A percentile compares a stretch with the other conserved stretches of the same genome.
These are phyloP conservation scores for Vigna mungo DNA, from an alignment of 306 rosid genomes.

Conservation along the genomic window DNA sequence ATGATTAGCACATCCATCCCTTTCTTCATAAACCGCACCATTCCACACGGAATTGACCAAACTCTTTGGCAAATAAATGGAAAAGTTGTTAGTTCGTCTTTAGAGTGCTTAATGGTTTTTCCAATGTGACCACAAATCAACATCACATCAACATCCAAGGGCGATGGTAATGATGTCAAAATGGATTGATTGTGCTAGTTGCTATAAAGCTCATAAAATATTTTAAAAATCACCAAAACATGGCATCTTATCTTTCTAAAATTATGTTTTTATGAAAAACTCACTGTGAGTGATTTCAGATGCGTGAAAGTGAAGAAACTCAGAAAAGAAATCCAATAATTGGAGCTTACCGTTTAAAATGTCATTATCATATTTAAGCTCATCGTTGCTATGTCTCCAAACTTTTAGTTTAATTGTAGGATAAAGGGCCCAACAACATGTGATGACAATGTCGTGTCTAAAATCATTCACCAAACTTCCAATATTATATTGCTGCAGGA, in stretches of 20 bases:
- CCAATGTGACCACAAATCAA: not conserved
- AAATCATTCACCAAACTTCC: conserved; percentile 40
- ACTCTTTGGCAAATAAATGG: not conserved
- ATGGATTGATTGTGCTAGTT: conserved; percentile 19
- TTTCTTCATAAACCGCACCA: conserved; percentile 8
- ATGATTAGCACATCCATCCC: not conserved
- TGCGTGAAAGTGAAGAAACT: conserved; percentile 43
- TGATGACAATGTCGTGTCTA: conserved; percentile 31
- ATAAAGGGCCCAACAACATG: conserved; percentile 40
- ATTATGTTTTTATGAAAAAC: not conserved
- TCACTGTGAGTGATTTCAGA: not conserved
- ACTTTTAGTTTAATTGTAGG: conserved; percentile 27
- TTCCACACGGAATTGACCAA: conserved; percentile 5
- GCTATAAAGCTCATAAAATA: conserved; percentile 4
- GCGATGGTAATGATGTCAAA: conserved; percentile 10
- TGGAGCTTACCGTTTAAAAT: conserved; percentile 36
- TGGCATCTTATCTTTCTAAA: too few species aligned
- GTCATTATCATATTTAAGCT: conserved; percentile 44
- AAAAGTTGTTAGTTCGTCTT: conserved; percentile 17
- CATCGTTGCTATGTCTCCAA: conserved; percentile 21
- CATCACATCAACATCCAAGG: conserved; percentile 8
- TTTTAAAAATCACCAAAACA: not conserved
- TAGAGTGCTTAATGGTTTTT: conserved; percentile 2
- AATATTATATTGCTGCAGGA: not conserved
- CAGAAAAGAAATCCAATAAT: conserved; percentile 8